Evolutionary conservation across 305 asterid species (phyloP).

Genomic region (Ilex paraguariensis): DNA sequence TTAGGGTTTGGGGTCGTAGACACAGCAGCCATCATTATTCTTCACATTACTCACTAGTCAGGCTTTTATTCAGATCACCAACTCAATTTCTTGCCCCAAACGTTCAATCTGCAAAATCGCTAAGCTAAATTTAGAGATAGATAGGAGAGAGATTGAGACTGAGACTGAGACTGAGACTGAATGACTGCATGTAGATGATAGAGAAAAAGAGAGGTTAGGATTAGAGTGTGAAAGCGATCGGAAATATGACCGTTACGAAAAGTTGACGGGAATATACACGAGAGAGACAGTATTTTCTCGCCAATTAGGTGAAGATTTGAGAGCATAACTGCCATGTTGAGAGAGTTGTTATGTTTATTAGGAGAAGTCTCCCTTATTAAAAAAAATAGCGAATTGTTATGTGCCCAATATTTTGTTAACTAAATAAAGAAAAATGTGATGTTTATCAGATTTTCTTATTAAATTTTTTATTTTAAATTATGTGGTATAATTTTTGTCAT

Average conservation of each 20-base stretch:
- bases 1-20: constrained; percentile 46
- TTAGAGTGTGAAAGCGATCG: constrained; percentile 5
- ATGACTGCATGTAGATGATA: constrained; percentile 18
- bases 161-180: constrained; percentile 7
- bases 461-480: too few relatives aligned
- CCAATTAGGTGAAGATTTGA: constrained; percentile 20
- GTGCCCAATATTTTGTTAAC: too few relatives aligned
- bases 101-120: too few relatives aligned
- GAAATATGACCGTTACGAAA: constrained; percentile 60
- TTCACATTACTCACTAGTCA: constrained; percentile 26
- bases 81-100: background rate
- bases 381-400: too few relatives aligned
- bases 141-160: constrained; percentile 6
- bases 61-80: background rate
- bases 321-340: constrained; percentile 53
- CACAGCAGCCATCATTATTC: constrained; percentile 60
- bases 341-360: background rate
- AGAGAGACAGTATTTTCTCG: background rate
- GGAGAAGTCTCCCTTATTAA: too few relatives aligned
- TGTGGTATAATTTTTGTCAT: too few relatives aligned
- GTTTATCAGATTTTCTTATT: too few relatives aligned
- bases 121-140: background rate
- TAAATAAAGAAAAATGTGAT: too few relatives aligned
- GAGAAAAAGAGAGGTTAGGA: constrained; percentile 12
- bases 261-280: constrained; percentile 27